Percentiles rank a stretch among this genome's conserved stretches.
Conservation (phyloP, 1,284 basidiomycete genomes). For the Marasmius oreades region DNA sequence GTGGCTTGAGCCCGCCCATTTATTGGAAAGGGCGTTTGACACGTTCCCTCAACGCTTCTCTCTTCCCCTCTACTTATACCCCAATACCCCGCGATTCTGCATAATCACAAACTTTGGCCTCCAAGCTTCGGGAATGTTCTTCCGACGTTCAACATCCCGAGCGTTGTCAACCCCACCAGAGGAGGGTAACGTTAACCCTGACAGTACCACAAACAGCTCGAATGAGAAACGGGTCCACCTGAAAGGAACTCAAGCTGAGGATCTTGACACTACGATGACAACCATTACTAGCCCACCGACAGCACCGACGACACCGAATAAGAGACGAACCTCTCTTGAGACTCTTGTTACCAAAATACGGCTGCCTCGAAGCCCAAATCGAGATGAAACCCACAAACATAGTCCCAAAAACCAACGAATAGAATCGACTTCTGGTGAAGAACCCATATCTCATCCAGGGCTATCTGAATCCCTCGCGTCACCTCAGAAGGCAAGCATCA, state of each 20-base stretch:
- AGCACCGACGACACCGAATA: background rate
- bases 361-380: background rate
- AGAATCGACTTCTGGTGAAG: slow-evolving; percentile 46
- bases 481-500: slow-evolving; percentile 38
- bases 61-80: background rate
- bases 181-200: background rate
- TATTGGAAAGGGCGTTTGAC: no score
- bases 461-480: slow-evolving; percentile 31
- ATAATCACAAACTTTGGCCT: background rate
- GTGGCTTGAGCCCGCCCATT: no score
- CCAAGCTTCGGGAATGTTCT: background rate
- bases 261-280: background rate
- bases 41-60: background rate
- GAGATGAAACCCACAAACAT: background rate
- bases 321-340: background rate
- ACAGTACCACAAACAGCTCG: background rate
- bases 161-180: background rate
- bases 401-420: slow-evolving; percentile 22
- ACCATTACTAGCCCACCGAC: background rate
- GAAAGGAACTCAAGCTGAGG: background rate
- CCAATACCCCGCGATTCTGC: background rate
- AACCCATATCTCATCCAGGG: slow-evolving; percentile 49
- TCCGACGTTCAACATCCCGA: background rate
- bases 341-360: background rate
- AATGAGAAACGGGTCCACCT: background rate